A percentile compares a stretch with the other conserved stretches of the same genome.
phyloP scores from a whole-genome alignment of 208 protist genomes.

The Strigomonas culicis region DNA sequence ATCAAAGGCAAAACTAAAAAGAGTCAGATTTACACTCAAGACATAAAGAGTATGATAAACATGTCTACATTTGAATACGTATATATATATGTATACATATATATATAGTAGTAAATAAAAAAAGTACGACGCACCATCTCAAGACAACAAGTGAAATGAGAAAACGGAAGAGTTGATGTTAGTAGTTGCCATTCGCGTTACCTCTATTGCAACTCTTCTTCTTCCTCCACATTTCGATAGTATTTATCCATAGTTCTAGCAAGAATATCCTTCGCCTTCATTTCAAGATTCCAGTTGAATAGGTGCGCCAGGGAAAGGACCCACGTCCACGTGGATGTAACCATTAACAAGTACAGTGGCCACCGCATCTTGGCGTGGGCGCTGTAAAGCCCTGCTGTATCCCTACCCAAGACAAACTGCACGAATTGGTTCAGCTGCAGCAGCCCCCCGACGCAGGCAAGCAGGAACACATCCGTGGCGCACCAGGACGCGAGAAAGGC shows the following conservation, averaged over 20 bases:
- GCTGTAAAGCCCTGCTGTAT: slow-evolving; percentile 37
- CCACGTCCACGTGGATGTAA: slow-evolving; percentile 32
- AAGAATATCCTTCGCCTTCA: too few species aligned
- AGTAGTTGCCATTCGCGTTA: neutral
- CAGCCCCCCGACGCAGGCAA: slow-evolving; percentile 85
- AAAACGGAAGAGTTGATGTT: too few species aligned
- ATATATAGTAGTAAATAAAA: slow-evolving; percentile 11
- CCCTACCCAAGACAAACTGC: slow-evolving; percentile 76
- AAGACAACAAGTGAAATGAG: slow-evolving; percentile 1
- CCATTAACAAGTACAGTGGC: slow-evolving; percentile 37
- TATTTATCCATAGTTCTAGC: too few species aligned
- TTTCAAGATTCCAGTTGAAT: too few species aligned
- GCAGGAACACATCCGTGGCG: slow-evolving; percentile 82
- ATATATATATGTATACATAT: too few species aligned
- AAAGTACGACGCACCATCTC: too few species aligned
- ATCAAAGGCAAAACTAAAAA: slow-evolving; percentile 4
- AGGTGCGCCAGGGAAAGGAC: slow-evolving; percentile 12
- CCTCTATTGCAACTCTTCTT: neutral
- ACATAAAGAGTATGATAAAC: neutral
- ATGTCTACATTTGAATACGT: neutral
- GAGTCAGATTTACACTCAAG: neutral
- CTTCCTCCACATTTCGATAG: neutral
- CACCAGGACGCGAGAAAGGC: slow-evolving; percentile 88
- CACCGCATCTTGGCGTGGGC: slow-evolving; percentile 48
- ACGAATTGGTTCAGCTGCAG: slow-evolving; percentile 91